A percentile compares a stretch with the other conserved stretches of the same genome.
Conservation (phyloP, 1,284 basidiomycete species). For the Irpex sp. region DNA sequence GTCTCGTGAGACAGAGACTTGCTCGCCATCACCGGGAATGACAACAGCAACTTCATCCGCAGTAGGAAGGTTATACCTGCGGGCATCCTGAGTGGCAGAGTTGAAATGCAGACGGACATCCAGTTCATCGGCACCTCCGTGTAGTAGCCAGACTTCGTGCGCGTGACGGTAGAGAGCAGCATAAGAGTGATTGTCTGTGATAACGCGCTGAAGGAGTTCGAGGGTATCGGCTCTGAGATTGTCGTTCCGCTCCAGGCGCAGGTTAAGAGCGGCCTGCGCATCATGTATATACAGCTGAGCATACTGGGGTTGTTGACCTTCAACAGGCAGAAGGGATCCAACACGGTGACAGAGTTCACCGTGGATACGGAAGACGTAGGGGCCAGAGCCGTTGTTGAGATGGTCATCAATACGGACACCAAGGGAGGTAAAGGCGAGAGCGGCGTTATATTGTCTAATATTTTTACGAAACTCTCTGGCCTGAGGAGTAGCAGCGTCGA, state of each 20-base stretch:
- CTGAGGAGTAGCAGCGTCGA: background rate
- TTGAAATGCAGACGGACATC: background rate
- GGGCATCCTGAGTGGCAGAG: constrained; percentile 12
- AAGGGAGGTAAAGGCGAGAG: constrained; percentile 27
- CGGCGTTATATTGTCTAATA: constrained; percentile 27
- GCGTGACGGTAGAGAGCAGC: constrained; percentile 14
- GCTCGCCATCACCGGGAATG: constrained; percentile 17
- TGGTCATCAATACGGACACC: constrained; percentile 15
- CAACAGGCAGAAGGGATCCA: constrained; percentile 16
- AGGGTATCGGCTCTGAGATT: constrained; percentile 13
- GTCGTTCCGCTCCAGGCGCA: constrained; percentile 11
- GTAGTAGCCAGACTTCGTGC: constrained; percentile 3
- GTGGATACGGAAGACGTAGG: constrained; percentile 22
- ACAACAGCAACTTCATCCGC: constrained; percentile 25
- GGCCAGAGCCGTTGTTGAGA: constrained; percentile 8
- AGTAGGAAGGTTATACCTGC: constrained; percentile 22
- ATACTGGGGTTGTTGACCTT: constrained; percentile 11
- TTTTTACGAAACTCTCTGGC: constrained; percentile 20
- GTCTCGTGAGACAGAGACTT: constrained; percentile 7
- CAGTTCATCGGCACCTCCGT: no score
- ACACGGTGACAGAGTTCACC: constrained; percentile 18
- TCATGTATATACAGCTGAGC: constrained; percentile 24
- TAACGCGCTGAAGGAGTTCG: constrained; percentile 12
- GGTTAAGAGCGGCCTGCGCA: constrained; percentile 11
- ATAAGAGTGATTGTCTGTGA: constrained; percentile 14